Percentiles rank a stretch among this genome's conserved stretches.
Evolutionary conservation across 1,139 yeast species (phyloP).

Genomic region (Magnusiomyces clavatus): DNA sequence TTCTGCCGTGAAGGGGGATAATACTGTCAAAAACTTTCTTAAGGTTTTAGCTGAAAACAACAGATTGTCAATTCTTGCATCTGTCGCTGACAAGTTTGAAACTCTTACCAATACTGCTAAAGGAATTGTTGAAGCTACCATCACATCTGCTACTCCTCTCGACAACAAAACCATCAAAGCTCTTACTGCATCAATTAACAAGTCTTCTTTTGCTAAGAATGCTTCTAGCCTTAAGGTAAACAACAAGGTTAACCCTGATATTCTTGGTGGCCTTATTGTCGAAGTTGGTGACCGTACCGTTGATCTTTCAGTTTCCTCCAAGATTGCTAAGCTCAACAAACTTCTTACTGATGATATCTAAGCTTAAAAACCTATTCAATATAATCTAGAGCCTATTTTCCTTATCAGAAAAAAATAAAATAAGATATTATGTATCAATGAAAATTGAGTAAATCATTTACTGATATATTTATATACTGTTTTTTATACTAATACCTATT

Average conservation of each 20-base stretch:
- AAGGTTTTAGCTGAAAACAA: constrained; percentile 88
- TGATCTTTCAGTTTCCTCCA: constrained; percentile 80
- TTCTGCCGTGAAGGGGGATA: constrained; percentile 53
- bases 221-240: constrained; percentile 80
- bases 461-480: no score
- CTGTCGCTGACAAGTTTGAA: constrained; percentile 64
- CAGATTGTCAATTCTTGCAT: constrained; percentile 66
- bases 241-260: constrained; percentile 80
- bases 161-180: constrained; percentile 75
- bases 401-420: no score
- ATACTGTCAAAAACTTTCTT: constrained; percentile 73
- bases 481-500: no score
- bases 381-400: no score
- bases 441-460: no score
- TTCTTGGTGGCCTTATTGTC: constrained; percentile 91
- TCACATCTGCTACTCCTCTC: constrained; percentile 79
- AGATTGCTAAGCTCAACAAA: constrained; percentile 83
- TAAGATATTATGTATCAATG: no score
- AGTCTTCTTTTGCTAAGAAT: constrained; percentile 73
- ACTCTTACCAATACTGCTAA: constrained; percentile 79
- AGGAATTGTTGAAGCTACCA: constrained; percentile 83
- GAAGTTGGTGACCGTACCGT: constrained; percentile 97
- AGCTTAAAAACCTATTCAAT: not conserved
- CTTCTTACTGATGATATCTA: constrained; percentile 53
- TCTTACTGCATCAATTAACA: constrained; percentile 70